Evolutionary conservation across 768 basidiomycete species (phyloP).

Genomic region (Leccinum longicurvipes): DNA sequence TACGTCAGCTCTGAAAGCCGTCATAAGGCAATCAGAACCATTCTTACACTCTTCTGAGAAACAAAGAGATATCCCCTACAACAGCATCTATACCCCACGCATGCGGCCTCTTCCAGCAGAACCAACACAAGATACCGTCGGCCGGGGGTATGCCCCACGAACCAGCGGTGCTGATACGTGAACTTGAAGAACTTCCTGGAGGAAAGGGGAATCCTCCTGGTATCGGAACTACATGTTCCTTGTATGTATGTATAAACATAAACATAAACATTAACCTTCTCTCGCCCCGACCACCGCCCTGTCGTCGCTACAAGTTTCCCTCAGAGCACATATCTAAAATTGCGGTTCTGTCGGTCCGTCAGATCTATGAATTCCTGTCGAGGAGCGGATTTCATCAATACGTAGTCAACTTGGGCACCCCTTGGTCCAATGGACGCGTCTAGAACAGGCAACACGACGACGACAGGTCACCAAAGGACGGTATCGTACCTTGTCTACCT

Average conservation of each 20-base stretch:
- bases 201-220: constrained; percentile 34
- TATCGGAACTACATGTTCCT: constrained; percentile 28
- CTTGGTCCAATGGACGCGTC: too few relatives aligned
- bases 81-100: constrained; percentile 27
- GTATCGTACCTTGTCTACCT: constrained; percentile 55
- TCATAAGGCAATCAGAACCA: too few relatives aligned
- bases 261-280: too few relatives aligned
- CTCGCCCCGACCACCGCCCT: too few relatives aligned
- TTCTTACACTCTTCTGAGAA: too few relatives aligned
- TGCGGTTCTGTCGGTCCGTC: constrained; percentile 68
- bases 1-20: too few relatives aligned
- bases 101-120: constrained; percentile 51
- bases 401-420: too few relatives aligned
- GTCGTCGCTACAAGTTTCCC: too few relatives aligned
- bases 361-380: constrained; percentile 65
- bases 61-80: constrained; percentile 8
- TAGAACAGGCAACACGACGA: neutral
- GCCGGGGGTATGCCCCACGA: constrained; percentile 17
- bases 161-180: constrained; percentile 7
- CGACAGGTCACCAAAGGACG: neutral
- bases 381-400: neutral
- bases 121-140: constrained; percentile 48
- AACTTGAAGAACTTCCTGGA: constrained; percentile 13
- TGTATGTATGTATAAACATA: constrained; percentile 7
- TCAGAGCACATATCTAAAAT: constrained; percentile 69